A percentile compares a stretch with the other conserved stretches of the same genome.
Evolutionary conservation across 2,329 filamentous ascomycete genomes (phyloP).

Genomic region (Coniochaeta hoffmannii): DNA sequence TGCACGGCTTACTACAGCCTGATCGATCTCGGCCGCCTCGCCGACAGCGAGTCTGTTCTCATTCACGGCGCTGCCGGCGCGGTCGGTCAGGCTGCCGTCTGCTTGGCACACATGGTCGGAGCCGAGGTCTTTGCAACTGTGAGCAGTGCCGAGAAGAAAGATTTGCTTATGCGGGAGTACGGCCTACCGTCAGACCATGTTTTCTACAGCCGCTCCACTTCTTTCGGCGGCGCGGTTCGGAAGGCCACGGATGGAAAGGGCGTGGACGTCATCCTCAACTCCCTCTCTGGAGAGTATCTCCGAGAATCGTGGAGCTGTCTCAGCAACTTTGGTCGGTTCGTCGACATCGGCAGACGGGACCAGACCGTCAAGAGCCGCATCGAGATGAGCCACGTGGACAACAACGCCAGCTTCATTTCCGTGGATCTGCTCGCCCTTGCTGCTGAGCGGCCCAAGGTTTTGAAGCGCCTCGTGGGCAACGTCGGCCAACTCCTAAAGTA

Average conservation of each 20-base stretch:
- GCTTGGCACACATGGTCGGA: conserved; percentile 27
- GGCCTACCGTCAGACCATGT: conserved; percentile 28
- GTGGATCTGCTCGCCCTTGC: conserved; percentile 37
- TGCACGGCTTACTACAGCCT: conserved; percentile 33
- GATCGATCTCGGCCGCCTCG: conserved; percentile 27
- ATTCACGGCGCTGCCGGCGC: conserved; percentile 31
- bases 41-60: conserved; percentile 28
- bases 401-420: conserved; percentile 37
- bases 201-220: conserved; percentile 23
- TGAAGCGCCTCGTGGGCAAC: conserved; percentile 28
- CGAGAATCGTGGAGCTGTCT: conserved; percentile 35
- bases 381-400: conserved; percentile 41
- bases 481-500: conserved; percentile 27
- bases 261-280: conserved; percentile 33
- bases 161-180: conserved; percentile 27
- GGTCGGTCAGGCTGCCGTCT: conserved; percentile 31
- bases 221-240: conserved; percentile 23
- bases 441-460: conserved; percentile 30
- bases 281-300: conserved; percentile 32
- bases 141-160: conserved; percentile 29
- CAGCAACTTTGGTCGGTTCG: conserved; percentile 34
- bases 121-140: conserved; percentile 36
- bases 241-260: conserved; percentile 21
- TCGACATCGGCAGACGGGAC: conserved; percentile 36
- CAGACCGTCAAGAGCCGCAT: conserved; percentile 32